Conservation (phyloP, 2,329 filamentous ascomycete genomes). For the Whalleya microplaca region DNA sequence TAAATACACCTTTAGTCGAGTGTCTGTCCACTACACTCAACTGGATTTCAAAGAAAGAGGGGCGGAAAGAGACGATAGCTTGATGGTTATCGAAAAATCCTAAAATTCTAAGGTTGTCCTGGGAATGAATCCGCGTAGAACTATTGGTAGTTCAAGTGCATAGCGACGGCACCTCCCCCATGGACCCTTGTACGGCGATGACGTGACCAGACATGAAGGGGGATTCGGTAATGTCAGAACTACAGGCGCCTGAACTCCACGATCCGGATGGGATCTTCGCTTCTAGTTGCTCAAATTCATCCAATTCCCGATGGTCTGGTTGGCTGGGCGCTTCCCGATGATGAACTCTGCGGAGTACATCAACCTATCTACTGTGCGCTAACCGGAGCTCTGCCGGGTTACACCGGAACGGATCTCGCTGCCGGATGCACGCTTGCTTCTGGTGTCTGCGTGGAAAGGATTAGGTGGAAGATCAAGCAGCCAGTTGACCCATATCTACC, state of each 20-base stretch:
- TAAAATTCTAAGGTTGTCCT: neutral
- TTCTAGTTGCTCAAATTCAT: neutral
- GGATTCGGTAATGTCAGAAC: slow-evolving; percentile 4
- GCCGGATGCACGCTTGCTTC: neutral
- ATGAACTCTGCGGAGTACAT: neutral
- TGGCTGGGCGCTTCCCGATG: slow-evolving; percentile 6
- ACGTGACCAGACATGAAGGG: slow-evolving; percentile 22
- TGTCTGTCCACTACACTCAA: neutral
- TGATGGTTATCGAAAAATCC: neutral
- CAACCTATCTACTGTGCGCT: neutral
- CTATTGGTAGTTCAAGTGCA: too few relatives aligned
- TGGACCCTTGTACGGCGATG: slow-evolving; percentile 19
- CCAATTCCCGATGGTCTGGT: slow-evolving; percentile 4
- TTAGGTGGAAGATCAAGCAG: too few relatives aligned
- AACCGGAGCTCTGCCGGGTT: neutral
- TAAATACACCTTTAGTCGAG: neutral
- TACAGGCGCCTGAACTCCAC: slow-evolving; percentile 4
- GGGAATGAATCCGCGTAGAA: slow-evolving; percentile 2
- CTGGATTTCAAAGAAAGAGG: neutral
- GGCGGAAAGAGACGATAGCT: neutral
- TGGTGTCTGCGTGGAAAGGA: too few relatives aligned
- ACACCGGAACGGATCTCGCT: neutral
- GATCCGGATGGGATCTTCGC: slow-evolving; percentile 10
- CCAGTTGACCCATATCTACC: too few relatives aligned
- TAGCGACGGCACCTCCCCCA: slow-evolving; percentile 6